Conservation (phyloP, 257 asterid genomes). For the Ballota nigra region DNA sequence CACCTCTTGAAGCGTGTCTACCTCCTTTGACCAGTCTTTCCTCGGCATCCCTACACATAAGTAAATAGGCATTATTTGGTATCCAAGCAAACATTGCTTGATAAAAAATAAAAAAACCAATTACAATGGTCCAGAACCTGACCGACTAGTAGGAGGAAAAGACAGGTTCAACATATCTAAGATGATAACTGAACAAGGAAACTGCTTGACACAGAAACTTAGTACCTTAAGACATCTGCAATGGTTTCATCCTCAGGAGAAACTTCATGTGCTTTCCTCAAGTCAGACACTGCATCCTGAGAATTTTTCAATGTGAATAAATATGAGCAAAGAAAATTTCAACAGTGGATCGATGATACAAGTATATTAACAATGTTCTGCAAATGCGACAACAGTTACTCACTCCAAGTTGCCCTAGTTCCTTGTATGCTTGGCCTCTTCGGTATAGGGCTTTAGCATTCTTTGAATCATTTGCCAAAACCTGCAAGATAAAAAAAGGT, state of each 20-base stretch:
- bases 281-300: constrained; percentile 89
- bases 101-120: neutral
- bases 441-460: constrained; percentile 92
- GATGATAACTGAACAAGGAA: neutral
- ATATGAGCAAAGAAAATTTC: constrained; percentile 6
- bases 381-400: constrained; percentile 35
- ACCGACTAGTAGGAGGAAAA: neutral
- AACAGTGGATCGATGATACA: constrained; percentile 9
- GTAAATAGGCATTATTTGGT: constrained; percentile 13
- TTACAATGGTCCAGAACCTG: neutral
- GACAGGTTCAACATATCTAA: neutral
- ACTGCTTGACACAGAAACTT: constrained; percentile 6
- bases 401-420: constrained; percentile 66
- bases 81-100: constrained; percentile 12
- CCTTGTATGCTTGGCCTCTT: constrained; percentile 90
- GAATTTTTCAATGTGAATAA: constrained; percentile 20
- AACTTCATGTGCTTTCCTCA: constrained; percentile 74
- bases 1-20: constrained; percentile 56
- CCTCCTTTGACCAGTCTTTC: constrained; percentile 59
- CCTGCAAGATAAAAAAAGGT: constrained; percentile 46
- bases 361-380: constrained; percentile 18
- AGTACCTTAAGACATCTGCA: constrained; percentile 79
- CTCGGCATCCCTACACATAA: constrained; percentile 59
- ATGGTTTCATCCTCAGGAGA: constrained; percentile 94
- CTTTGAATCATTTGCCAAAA: constrained; percentile 60